Conservation (phyloP, 1,284 basidiomycete species). For the Crucibulum cyathiforme region DNA sequence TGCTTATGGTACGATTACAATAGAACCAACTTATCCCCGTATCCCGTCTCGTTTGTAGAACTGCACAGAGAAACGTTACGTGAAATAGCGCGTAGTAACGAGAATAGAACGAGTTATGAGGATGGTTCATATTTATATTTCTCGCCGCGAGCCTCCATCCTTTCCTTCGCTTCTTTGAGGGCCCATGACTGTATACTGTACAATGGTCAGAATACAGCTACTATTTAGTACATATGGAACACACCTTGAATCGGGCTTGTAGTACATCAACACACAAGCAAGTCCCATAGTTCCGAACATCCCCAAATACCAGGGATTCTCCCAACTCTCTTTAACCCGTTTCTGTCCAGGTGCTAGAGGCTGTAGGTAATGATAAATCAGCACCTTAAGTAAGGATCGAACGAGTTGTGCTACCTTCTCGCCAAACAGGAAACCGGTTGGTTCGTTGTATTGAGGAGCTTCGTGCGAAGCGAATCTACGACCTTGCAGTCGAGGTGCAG, state of each 20-base stretch:
- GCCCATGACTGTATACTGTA: conserved; percentile 89
- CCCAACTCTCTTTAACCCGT: conserved; percentile 88
- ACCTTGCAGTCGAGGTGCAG: conserved; percentile 37
- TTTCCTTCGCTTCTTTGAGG: conserved; percentile 82
- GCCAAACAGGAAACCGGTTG: conserved; percentile 85
- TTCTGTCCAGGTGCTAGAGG: conserved; percentile 81
- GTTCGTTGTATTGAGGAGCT: conserved; percentile 85
- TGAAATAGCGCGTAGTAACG: too few relatives aligned
- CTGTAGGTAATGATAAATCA: conserved; percentile 41
- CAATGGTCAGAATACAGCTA: conserved; percentile 4
- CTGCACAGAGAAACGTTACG: too few relatives aligned
- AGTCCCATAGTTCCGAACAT: conserved; percentile 91
- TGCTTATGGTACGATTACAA: not conserved
- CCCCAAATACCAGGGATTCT: conserved; percentile 86
- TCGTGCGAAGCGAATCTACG: conserved; percentile 76
- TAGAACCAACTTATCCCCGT: not conserved
- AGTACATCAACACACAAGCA: conserved; percentile 80
- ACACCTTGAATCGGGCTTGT: conserved; percentile 96
- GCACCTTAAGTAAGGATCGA: conserved; percentile 15
- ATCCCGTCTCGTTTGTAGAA: too few relatives aligned
- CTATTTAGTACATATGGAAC: conserved; percentile 30
- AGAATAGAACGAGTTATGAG: conserved; percentile 6
- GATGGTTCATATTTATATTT: conserved; percentile 77
- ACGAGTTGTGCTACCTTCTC: conserved; percentile 70
- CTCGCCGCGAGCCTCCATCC: conserved; percentile 90